Percentiles rank a stretch among this genome's conserved stretches.
These are phyloP conservation scores for Pisolithus orientalis DNA, from an alignment of 768 basidiomycete genomes.

Conservation along the genomic window DNA sequence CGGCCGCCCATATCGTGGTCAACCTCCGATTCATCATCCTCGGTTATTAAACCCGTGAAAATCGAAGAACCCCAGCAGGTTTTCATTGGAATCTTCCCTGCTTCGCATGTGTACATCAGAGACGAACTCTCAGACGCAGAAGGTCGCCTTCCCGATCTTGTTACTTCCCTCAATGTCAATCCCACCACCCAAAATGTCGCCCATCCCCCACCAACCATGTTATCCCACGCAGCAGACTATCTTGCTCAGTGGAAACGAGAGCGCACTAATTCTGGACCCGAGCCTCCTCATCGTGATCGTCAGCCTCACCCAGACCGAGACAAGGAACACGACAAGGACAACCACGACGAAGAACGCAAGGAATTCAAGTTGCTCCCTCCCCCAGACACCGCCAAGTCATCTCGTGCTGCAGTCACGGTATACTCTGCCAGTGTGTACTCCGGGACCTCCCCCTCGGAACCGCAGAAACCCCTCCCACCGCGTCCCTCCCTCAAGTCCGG, in stretches of 20 bases:
- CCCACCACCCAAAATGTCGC: slow-evolving; percentile 19
- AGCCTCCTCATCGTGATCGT: slow-evolving; percentile 25
- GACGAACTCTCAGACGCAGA: slow-evolving; percentile 86
- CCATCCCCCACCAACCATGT: slow-evolving; percentile 24
- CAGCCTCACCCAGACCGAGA: slow-evolving; percentile 24
- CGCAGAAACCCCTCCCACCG: slow-evolving; percentile 73
- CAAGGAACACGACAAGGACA: slow-evolving; percentile 62
- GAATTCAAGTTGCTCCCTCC: slow-evolving; percentile 71
- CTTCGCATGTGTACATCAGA: slow-evolving; percentile 79
- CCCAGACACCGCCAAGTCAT: slow-evolving; percentile 68
- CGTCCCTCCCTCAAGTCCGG: slow-evolving; percentile 93
- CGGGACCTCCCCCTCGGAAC: slow-evolving; percentile 58
- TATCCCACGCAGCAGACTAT: slow-evolving; percentile 40
- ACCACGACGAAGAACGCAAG: slow-evolving; percentile 51
- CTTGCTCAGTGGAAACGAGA: slow-evolving; percentile 40
- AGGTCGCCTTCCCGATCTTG: slow-evolving; percentile 74
- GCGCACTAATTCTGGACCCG: slow-evolving; percentile 20
- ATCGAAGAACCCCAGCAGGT: slow-evolving; percentile 80
- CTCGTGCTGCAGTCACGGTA: slow-evolving; percentile 65
- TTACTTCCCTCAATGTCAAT: slow-evolving; percentile 43
- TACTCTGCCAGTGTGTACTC: slow-evolving; percentile 75
- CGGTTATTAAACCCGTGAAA: slow-evolving; percentile 42
- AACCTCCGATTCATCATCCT: slow-evolving; percentile 45
- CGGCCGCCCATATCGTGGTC: slow-evolving; percentile 63
- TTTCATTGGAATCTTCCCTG: slow-evolving; percentile 92